These are phyloP conservation scores for Candida caryicola DNA, from an alignment of 805 yeast species.

Conservation along the genomic window DNA sequence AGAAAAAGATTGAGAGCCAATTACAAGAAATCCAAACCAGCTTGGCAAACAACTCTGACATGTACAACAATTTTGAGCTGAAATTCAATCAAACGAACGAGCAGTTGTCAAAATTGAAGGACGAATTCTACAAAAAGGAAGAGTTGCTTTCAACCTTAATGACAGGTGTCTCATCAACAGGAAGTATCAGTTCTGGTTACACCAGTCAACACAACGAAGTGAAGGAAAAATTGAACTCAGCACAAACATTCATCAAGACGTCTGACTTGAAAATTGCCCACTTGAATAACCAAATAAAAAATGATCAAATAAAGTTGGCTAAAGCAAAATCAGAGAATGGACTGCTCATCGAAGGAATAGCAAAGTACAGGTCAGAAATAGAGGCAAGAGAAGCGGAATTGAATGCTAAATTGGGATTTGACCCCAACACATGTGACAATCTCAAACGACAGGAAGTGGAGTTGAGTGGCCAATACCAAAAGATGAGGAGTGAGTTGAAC, in stretches of 20 bases:
- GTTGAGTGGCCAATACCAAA: conserved; percentile 44
- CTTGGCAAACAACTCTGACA: conserved; percentile 33
- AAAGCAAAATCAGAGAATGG: conserved; percentile 53
- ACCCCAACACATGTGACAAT: conserved; percentile 42
- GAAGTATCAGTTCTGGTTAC: conserved; percentile 74
- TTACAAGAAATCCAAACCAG: conserved; percentile 31
- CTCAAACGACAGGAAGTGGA: conserved; percentile 46
- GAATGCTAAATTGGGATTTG: conserved; percentile 50
- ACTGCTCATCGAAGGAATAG: conserved; percentile 41
- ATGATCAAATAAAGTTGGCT: conserved; percentile 46
- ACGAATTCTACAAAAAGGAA: conserved; percentile 56
- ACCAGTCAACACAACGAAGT: conserved; percentile 64
- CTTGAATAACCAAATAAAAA: conserved; percentile 49
- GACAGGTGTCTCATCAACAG: conserved; percentile 86
- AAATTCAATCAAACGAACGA: conserved; percentile 45
- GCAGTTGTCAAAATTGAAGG: conserved; percentile 45
- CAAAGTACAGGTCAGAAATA: conserved; percentile 37
- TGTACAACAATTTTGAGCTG: conserved; percentile 40
- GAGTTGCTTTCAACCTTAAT: conserved; percentile 78
- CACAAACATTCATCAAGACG: conserved; percentile 57
- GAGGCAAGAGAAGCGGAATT: conserved; percentile 41
- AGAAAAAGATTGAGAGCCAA: conserved; percentile 29
- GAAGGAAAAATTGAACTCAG: conserved; percentile 52
- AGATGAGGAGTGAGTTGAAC: conserved; percentile 48
- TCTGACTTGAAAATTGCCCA: conserved; percentile 57